Evolutionary conservation across 2,329 filamentous ascomycete species (phyloP).

Genomic region (Penicillium sp.): DNA sequence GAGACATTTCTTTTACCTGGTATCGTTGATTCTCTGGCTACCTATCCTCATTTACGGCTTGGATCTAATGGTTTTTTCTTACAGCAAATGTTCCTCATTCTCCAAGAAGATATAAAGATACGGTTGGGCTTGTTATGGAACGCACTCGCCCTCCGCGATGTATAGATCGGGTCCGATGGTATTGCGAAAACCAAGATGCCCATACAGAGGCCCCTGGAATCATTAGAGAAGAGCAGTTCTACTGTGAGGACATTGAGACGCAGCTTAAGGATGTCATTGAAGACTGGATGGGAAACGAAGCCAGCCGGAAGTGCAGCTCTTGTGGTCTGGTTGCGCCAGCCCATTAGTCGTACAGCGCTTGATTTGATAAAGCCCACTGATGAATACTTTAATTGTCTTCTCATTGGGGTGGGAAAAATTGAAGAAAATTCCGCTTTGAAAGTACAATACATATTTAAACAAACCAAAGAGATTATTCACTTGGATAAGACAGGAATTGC

Average conservation of each 20-base stretch:
- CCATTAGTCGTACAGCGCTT: not conserved
- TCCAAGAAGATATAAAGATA: slow-evolving; percentile 82
- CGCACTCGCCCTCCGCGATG: slow-evolving; percentile 69
- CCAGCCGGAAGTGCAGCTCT: slow-evolving; percentile 8
- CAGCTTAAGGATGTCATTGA: slow-evolving; percentile 15
- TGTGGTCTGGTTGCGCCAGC: slow-evolving; percentile 12
- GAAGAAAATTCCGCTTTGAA: not conserved
- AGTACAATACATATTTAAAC: not conserved
- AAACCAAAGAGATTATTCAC: not conserved
- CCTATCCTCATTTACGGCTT: not conserved
- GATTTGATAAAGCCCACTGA: not conserved
- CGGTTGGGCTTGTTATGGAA: slow-evolving; percentile 83
- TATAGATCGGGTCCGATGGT: slow-evolving; percentile 80
- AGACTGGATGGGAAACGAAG: slow-evolving; percentile 16
- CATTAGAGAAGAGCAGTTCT: slow-evolving; percentile 17
- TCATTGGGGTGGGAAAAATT: no score
- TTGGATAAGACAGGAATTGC: slow-evolving; percentile 1
- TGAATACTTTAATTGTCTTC: no score
- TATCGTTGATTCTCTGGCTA: not conserved
- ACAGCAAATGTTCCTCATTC: slow-evolving; percentile 70
- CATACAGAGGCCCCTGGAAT: slow-evolving; percentile 6
- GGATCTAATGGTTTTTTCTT: not conserved
- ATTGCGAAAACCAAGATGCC: slow-evolving; percentile 40
- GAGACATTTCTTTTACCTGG: slow-evolving; percentile 19
- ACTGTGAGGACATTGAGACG: slow-evolving; percentile 15